phyloP scores from a whole-genome alignment of 345 rosid species.

The Reutealis trisperma region DNA sequence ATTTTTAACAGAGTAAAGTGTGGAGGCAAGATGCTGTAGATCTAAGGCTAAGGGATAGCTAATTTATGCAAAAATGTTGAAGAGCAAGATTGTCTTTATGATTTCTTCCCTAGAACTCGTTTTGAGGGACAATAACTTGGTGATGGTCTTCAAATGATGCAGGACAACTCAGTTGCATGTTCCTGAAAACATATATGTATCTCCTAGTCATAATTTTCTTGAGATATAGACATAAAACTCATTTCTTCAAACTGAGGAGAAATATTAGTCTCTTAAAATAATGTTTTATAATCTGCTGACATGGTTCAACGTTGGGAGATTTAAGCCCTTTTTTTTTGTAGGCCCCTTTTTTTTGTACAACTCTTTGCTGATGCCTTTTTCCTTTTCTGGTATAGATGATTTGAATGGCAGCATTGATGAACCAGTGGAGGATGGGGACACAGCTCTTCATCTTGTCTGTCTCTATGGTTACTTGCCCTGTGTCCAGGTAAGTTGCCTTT shows the following conservation, averaged over 20 bases:
- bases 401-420: constrained; percentile 76
- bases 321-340: background rate
- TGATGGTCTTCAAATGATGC: background rate
- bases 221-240: background rate
- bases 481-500: constrained; percentile 58
- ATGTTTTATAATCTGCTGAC: background rate
- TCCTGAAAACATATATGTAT: no score
- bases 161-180: background rate
- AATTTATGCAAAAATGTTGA: background rate
- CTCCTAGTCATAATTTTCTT: background rate
- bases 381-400: constrained; percentile 45
- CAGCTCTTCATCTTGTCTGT: constrained; percentile 89
- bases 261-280: background rate
- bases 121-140: background rate
- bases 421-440: constrained; percentile 82
- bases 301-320: background rate
- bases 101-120: background rate
- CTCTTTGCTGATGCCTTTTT: constrained; percentile 6
- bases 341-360: background rate
- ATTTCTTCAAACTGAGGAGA: background rate
- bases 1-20: background rate
- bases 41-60: background rate
- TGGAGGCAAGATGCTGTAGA: background rate
- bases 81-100: background rate
- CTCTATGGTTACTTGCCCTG: constrained; percentile 83